Evolutionary conservation across 495 filamentous ascomycete species (phyloP).

Genomic region (Talaromyces stipitatus): DNA sequence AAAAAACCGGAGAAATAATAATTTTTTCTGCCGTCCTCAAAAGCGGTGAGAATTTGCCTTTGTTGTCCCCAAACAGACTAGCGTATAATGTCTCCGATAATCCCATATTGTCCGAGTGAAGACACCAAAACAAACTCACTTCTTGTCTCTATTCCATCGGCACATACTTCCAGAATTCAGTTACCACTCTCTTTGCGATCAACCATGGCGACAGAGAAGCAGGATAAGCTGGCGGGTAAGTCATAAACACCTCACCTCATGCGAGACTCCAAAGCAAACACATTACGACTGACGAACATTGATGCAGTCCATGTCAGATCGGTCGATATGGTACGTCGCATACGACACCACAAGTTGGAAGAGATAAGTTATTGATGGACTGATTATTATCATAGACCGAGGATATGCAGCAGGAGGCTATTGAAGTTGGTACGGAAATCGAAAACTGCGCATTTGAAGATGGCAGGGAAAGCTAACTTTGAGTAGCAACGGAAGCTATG

Average conservation of each 20-base stretch:
- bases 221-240: constrained; percentile 66
- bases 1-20: constrained; percentile 24
- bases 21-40: constrained; percentile 13
- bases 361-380: not conserved
- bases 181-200: not conserved
- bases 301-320: constrained; percentile 85
- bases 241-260: constrained; percentile 1
- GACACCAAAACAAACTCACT: not conserved
- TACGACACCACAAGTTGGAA: not conserved
- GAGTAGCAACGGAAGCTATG: constrained; percentile 85
- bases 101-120: not conserved
- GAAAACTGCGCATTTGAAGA: not conserved
- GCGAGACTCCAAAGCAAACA: not conserved
- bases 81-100: not conserved
- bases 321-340: constrained; percentile 79
- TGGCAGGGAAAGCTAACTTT: constrained; percentile 15
- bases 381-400: constrained; percentile 56
- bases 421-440: constrained; percentile 74
- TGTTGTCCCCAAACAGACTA: not conserved
- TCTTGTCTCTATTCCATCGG: not conserved
- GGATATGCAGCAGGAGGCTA: constrained; percentile 90
- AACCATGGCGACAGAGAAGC: constrained; percentile 32
- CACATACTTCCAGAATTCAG: not conserved
- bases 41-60: constrained; percentile 23
- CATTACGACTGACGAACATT: constrained; percentile 1